Conservation (phyloP, 805 yeast species). For the Cyberlindnera bimundalis region DNA sequence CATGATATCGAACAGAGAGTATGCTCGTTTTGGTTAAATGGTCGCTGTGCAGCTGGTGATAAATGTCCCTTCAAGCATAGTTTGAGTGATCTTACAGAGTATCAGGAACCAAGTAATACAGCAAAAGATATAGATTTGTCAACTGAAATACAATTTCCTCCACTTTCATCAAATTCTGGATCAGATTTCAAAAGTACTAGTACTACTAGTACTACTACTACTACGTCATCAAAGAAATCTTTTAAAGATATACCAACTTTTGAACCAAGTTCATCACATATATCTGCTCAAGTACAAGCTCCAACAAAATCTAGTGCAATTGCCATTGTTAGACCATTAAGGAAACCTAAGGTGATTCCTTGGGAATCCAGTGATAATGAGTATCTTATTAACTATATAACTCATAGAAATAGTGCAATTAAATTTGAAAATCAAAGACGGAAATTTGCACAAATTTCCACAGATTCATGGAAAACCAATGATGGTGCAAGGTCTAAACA, state of each 20-base stretch:
- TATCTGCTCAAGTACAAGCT: no score
- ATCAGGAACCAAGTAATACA: no score
- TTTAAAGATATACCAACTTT: constrained; percentile 2
- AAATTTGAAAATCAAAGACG: constrained; percentile 24
- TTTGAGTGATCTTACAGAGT: no score
- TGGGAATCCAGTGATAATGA: constrained; percentile 23
- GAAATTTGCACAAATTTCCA: constrained; percentile 27
- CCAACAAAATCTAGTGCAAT: constrained; percentile 13
- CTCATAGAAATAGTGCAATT: constrained; percentile 17
- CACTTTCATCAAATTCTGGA: not conserved
- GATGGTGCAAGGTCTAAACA: constrained; percentile 26
- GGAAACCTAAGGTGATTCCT: constrained; percentile 24
- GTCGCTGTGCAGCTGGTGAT: constrained; percentile 41
- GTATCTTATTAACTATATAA: constrained; percentile 16
- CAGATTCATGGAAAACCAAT: constrained; percentile 26
- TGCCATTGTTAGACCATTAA: constrained; percentile 19
- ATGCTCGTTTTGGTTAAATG: constrained; percentile 46
- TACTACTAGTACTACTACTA: constrained; percentile 3
- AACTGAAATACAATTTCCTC: constrained; percentile 1
- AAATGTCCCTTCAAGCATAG: constrained; percentile 38
- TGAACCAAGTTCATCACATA: no score
- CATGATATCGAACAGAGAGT: constrained; percentile 41
- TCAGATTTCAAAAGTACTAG: no score
- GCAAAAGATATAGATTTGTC: no score
- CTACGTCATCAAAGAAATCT: not conserved